Base-by-base conservation (phyloP, 768 basidiomycete species). In the Russula dissimulans region DNA sequence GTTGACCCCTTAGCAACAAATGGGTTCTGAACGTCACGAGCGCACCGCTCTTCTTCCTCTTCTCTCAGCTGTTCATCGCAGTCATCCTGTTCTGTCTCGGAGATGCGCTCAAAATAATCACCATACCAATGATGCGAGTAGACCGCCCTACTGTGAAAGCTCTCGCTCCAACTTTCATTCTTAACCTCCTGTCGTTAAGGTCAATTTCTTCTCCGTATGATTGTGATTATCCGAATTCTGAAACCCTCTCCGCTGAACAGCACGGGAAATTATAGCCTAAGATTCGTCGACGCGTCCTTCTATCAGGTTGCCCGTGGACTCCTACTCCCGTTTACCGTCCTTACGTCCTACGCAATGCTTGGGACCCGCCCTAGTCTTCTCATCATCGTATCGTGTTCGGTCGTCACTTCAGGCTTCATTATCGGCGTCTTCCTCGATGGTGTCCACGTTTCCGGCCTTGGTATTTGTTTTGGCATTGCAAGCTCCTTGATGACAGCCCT, bases 241-340 rank as follows among this genome's bases (percentile, higher is more conserved):
- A 32, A 67, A 67, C 51, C 15, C 38, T 31, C 5, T 43, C 1
- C 18, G 0, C 31, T 9, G 43, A 47, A 34, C 69, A 91, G 89
- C 68, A 87, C 90, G 69, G 90, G 89, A 73, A 95, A 94, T 71
- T 93, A 85, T 69, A 92, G 89, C 43, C 80, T 95, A 60, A 91
- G 93, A 83, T 91, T 89, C 68, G 94, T 97, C 66, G 93, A 94
- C 58, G 91, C 91, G 12, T 94, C 92, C 0, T 93, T 95, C 73
- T 94, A 95, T 72, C 94, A 95, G 76, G 88, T 98, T 63, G 95
- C 95, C 0, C 87, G 95, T 15, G 95, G 95, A 10, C 80, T 98
- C 61, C 83, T 98, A 32, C 84, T 98, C 26, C 95, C 95, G 0
- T 89, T 93, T 78, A 98, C 95, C 17, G 92, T 97, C 67, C 76